A percentile compares a stretch with the other conserved stretches of the same genome.
phyloP scores from a whole-genome alignment of 306 rosid species.

The Begonia masoniana region DNA sequence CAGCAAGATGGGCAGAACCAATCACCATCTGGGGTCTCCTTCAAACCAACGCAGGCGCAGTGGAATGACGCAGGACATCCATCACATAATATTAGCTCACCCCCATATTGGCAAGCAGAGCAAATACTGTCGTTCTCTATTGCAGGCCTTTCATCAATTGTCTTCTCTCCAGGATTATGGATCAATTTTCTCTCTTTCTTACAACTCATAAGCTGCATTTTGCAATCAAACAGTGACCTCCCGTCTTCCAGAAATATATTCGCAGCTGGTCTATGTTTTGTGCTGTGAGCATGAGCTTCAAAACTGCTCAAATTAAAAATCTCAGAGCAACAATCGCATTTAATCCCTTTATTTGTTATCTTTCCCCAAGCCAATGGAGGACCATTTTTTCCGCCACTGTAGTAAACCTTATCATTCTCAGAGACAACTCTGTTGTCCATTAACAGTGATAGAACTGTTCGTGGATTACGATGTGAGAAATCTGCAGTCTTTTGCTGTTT shows the following conservation, averaged over 20 bases:
- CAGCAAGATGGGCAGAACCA: conserved; percentile 63
- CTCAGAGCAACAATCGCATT: conserved; percentile 42
- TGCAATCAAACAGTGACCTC: conserved; percentile 38
- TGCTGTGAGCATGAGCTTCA: conserved; percentile 49
- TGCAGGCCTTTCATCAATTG: too few species aligned
- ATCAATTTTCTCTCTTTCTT: background rate
- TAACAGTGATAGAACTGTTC: conserved; percentile 20
- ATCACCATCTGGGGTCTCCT: conserved; percentile 25
- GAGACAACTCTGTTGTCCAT: conserved; percentile 17
- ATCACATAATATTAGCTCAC: conserved; percentile 44
- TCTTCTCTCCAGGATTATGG: too few species aligned
- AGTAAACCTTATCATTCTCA: conserved; percentile 16
- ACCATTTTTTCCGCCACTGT: conserved; percentile 2
- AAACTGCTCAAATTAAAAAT: conserved; percentile 25
- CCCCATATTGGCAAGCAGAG: conserved; percentile 34
- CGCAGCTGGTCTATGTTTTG: conserved; percentile 42
- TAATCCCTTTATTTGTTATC: conserved; percentile 26
- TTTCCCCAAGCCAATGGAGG: conserved; percentile 18
- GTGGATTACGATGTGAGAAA: conserved; percentile 2
- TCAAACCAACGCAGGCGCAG: conserved; percentile 24
- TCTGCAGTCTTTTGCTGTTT: background rate
- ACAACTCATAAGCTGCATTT: conserved; percentile 3
- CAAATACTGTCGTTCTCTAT: conserved; percentile 27
- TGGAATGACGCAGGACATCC: conserved; percentile 54
- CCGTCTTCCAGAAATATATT: conserved; percentile 46